These are phyloP conservation scores for Tephrocybe rancida DNA, from an alignment of 768 basidiomycete genomes.

Conservation along the genomic window DNA sequence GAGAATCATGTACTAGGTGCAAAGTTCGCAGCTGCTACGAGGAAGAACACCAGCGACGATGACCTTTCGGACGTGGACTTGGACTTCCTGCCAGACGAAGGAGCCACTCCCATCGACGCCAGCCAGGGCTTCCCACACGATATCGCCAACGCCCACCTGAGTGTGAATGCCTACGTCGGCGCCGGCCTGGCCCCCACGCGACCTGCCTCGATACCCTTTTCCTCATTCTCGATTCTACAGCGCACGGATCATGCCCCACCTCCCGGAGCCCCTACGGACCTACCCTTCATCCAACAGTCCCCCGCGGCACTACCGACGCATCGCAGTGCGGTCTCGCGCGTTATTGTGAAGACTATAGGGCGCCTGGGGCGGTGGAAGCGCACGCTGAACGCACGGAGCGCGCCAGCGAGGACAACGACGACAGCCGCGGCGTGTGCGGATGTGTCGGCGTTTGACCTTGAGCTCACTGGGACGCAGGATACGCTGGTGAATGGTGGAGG, in stretches of 20 bases:
- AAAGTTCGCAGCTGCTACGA: slow-evolving; percentile 64
- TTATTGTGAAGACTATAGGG: slow-evolving; percentile 81
- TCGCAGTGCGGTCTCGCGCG: slow-evolving; percentile 70
- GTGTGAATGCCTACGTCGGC: slow-evolving; percentile 36
- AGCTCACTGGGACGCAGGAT: slow-evolving; percentile 61
- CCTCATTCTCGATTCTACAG: slow-evolving; percentile 64
- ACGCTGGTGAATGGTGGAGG: slow-evolving; percentile 62
- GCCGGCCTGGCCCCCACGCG: slow-evolving; percentile 38
- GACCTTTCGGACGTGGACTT: slow-evolving; percentile 77
- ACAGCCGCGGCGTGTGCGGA: slow-evolving; percentile 42
- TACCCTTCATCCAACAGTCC: slow-evolving; percentile 36
- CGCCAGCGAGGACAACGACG: slow-evolving; percentile 19
- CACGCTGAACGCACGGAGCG: slow-evolving; percentile 57
- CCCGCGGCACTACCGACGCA: slow-evolving; percentile 52
- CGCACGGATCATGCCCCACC: slow-evolving; percentile 52
- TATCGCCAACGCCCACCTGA: slow-evolving; percentile 51
- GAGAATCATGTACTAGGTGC: slow-evolving; percentile 58
- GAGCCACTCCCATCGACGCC: slow-evolving; percentile 27
- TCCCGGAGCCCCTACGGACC: slow-evolving; percentile 31
- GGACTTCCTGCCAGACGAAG: slow-evolving; percentile 66
- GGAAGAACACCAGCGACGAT: slow-evolving; percentile 43
- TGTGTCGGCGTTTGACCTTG: slow-evolving; percentile 73
- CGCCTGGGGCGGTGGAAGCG: slow-evolving; percentile 83
- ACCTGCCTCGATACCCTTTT: slow-evolving; percentile 51
- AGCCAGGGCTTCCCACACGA: slow-evolving; percentile 40